Base-by-base conservation (phyloP, 306 rosid genomes). In the Fragaria vesca region DNA sequence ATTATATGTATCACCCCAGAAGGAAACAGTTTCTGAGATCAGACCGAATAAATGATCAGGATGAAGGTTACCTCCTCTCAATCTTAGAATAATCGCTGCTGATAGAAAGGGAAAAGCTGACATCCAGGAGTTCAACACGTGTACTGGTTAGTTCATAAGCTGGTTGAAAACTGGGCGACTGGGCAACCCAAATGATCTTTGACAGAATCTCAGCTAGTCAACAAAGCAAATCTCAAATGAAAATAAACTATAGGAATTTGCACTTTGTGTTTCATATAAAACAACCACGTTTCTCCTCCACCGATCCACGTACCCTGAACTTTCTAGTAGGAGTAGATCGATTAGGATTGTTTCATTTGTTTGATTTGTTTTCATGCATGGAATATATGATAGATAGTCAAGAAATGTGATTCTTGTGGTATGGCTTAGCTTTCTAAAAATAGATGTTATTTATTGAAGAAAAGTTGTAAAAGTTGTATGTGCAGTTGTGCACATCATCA, bases 91-190 rank as follows among this genome's bases (percentile, higher is more conserved):
- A 28, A 17, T 30, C 66, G 51, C 67, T n/a, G 30, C 79, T 28
- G 45, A 62, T 45, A 71, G 81, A 65, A 79, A 76, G 24, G 42
- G 36, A 1, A 18, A 20, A 46, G n/a, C 10, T 24, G 50, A 34
- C 26, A 28, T 42, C 34, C 17, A 2, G 30, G 68, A 45, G 52
- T 47, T 76, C 10, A 50, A 80, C 80, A 72, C 79, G 85, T 75
- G 78, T 65, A 8, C 3, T 15, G 46, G 4, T 15, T 32, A 26
- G 32, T 76, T 26, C 17, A 4, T 16, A 30, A 17, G 5, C 78
- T 17, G 30, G 62, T 32, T 51, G 60, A 32, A 60, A 10, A 32
- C 28, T 38, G 38, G 15, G 52, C 47, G 52, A 74, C 30, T 13
- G 15, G 51, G 43, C 43, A 50, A 15, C 20, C 12, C 21, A n/a